Base-by-base conservation (phyloP, 2,329 filamentous ascomycete genomes). In the Aspergillus phoenicis region DNA sequence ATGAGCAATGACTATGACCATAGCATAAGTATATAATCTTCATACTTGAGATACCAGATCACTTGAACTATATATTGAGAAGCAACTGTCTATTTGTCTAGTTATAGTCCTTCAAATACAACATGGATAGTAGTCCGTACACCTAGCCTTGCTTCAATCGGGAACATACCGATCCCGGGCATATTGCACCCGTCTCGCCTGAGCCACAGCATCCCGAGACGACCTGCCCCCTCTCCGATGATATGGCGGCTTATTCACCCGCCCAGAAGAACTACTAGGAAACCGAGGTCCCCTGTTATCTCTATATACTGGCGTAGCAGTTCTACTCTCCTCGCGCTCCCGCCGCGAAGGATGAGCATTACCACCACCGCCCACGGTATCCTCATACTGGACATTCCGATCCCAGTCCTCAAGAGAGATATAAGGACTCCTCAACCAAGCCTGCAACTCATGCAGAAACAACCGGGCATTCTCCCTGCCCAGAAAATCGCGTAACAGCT, bases 351-450 rank as follows among this genome's bases (percentile, higher is more conserved):
- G 33, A 13, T 11, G 33, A 13, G 33, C 33, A 36, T 36, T 36
- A 13, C 10, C 33, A 36, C 30, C 4, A 36, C 33, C 4, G 6
- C 33, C 33, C 10, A 36, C 11, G 39, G 41, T 56, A 45, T 74
- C 72, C 11, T 74, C 68, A 70, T 97, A 96, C 74, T 94, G 91
- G 13, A 93, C 91, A 64, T 87, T 81, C 17, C 84, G 80, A 78
- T 97, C 94, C 92, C 93, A 98, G 51, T 89, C 89, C 55, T 86
- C 83, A 8, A 96, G 75, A 8, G 84, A 87, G 2, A 76, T 82
- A 70, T 87, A 94, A 0, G 93, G 93, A 74, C 93, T 97, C 59
- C 91, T 83, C 66, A 98, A 76, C 87, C 91, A 98, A 10, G 87
- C 85, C 62, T 89, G 85, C 62, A 97, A 76, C 78, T 98, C 94